These are phyloP conservation scores for Phytophthora pini DNA, from an alignment of 352 stramenopile genomes.

Conservation along the genomic window DNA sequence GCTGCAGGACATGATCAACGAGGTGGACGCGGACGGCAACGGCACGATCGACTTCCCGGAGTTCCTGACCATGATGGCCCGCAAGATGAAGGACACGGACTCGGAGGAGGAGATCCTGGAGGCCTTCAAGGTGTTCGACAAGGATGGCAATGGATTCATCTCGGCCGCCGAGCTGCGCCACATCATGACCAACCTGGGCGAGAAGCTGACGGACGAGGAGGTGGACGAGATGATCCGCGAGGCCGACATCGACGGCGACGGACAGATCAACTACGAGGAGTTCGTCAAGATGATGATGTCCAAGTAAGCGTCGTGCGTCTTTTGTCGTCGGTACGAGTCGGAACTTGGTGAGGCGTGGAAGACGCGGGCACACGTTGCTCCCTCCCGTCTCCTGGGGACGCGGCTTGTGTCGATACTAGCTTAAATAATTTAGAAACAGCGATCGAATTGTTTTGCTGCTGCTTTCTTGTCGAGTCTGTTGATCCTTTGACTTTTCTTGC, in stretches of 20 bases:
- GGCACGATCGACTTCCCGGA: constrained; percentile 99
- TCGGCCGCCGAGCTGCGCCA: constrained; percentile 97
- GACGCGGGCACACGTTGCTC: constrained; percentile 8
- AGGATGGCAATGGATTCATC: constrained; percentile 99
- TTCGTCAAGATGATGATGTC: constrained; percentile 99
- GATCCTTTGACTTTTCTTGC: not conserved
- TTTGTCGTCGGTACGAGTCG: not conserved
- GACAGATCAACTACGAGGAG: constrained; percentile 99
- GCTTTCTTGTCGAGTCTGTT: constrained; percentile 2
- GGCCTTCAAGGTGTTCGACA: constrained; percentile 99
- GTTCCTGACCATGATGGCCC: constrained; percentile 99
- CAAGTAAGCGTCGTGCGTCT: constrained; percentile 78
- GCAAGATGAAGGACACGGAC: constrained; percentile 99
- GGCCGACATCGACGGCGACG: constrained; percentile 98
- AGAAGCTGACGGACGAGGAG: constrained; percentile 99
- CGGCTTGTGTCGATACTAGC: constrained; percentile 8
- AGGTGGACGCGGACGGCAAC: constrained; percentile 99
- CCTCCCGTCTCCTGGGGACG: not conserved
- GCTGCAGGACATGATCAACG: constrained; percentile 99
- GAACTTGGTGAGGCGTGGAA: not conserved
- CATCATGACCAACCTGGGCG: constrained; percentile 99
- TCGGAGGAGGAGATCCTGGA: constrained; percentile 99
- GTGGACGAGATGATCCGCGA: constrained; percentile 99
- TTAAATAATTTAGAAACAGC: constrained; percentile 41
- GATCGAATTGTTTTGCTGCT: constrained; percentile 20